Evolutionary conservation across 2,329 filamentous ascomycete species (phyloP), one percentile per base, ranked within the genome.

Genomic region (Pseudogymnoascus sp.): DNA sequence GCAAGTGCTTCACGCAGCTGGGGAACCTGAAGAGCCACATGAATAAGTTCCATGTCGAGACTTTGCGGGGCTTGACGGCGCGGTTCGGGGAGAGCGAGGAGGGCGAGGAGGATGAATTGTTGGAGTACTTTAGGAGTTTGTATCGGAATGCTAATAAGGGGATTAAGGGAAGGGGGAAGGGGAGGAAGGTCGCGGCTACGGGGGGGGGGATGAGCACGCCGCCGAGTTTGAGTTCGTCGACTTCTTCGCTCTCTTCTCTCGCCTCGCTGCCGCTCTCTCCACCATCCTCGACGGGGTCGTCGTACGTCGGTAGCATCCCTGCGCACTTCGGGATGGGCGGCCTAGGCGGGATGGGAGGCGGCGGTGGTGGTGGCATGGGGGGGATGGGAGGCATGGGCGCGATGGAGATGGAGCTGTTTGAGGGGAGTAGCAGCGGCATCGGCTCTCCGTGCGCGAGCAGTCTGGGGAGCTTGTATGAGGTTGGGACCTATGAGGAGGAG

Each of bases 131-230:
- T 73, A 83, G 87, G 3, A 82, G 82, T 0, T 81, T 96, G n/a
- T 97, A 96, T 82, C 96, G 96, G 80, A 96, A 97, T 77, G 93
- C 89, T 77, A 97, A 97, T 82, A 96, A 96, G 76, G 95, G 95
- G 1, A 97, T 97, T 80, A 97, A 97, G 77, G 95, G 95, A 10
- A 87, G 95, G 53, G 95, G 95, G 47, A 95, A 93, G 73, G 90
- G 93, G 69, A 82, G 91, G 64, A 86, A 86, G 64, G 88, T 92
- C 62, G 28, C n/a, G n/a, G n/a, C n/a, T n/a, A n/a, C n/a, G n/a
- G n/a, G n/a, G n/a, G n/a, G n/a, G n/a, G n/a, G n/a, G n/a, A n/a
- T n/a, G n/a, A n/a, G 28, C 62, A 61, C 35, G 2, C 42, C 42
- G 1, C 42, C 42, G 0, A 26, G 21, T 1, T 13, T 26, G 2